Evolutionary conservation across 2,329 filamentous ascomycete genomes (phyloP).

Genomic region (Cladosporium sp.): DNA sequence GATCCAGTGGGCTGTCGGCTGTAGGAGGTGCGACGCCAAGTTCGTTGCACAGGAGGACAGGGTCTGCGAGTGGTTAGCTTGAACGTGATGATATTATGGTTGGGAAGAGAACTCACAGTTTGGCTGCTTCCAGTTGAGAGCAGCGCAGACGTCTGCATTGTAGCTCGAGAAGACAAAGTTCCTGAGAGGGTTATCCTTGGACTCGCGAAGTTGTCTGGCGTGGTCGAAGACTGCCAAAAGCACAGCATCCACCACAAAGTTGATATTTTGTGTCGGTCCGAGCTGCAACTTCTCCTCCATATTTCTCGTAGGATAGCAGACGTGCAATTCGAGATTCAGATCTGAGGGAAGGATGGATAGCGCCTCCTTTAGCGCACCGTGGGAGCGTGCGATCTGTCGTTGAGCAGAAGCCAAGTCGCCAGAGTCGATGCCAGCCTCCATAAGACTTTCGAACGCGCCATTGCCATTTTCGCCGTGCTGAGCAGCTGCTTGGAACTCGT

Average conservation of each 20-base stretch:
- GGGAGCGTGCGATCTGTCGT: slow-evolving; percentile 64
- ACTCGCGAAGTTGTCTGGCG: slow-evolving; percentile 63
- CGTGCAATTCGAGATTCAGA: slow-evolving; percentile 87
- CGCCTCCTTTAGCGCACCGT: slow-evolving; percentile 74
- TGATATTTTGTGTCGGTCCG: slow-evolving; percentile 75
- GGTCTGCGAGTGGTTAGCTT: slow-evolving; percentile 50
- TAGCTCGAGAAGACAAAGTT: slow-evolving; percentile 94
- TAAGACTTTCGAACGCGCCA: slow-evolving; percentile 25
- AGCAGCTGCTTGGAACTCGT: slow-evolving; percentile 59
- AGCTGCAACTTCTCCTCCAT: slow-evolving; percentile 69
- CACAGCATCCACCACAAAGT: slow-evolving; percentile 78
- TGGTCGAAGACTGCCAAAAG: slow-evolving; percentile 87
- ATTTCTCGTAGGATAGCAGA: slow-evolving; percentile 73
- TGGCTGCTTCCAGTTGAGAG: slow-evolving; percentile 98
- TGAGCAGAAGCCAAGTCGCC: slow-evolving; percentile 62
- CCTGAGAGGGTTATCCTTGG: slow-evolving; percentile 67
- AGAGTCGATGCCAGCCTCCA: slow-evolving; percentile 25
- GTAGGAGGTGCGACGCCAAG: slow-evolving; percentile 42
- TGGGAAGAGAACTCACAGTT: slow-evolving; percentile 60
- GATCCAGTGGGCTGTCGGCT: slow-evolving; percentile 4
- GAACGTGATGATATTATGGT: background rate
- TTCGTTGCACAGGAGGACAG: slow-evolving; percentile 92
- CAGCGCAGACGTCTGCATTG: slow-evolving; percentile 84
- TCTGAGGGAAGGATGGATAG: slow-evolving; percentile 69
- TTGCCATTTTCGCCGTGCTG: slow-evolving; percentile 24